These are phyloP conservation scores for Pugionium dolabratum DNA, from an alignment of 345 rosid species.

Conservation along the genomic window DNA sequence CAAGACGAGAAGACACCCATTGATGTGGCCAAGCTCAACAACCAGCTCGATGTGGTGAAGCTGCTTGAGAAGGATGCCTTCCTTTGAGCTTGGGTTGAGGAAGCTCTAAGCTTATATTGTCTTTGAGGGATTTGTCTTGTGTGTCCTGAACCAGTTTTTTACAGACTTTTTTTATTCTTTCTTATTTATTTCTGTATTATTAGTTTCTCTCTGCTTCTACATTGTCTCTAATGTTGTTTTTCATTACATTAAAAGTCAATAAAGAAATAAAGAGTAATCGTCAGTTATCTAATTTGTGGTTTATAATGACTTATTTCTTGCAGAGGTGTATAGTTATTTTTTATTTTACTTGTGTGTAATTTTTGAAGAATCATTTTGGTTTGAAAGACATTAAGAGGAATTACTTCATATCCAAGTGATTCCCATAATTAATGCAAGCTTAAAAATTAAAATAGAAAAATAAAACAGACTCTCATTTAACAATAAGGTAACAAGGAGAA, in stretches of 20 bases:
- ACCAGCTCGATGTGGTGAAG: conserved; percentile 86
- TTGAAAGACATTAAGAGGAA: conserved; percentile 4
- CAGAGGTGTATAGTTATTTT: neutral
- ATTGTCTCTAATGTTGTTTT: conserved; percentile 21
- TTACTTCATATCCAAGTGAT: conserved; percentile 9
- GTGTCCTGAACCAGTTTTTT: conserved; percentile 24
- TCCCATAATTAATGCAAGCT: neutral
- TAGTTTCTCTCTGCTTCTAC: conserved; percentile 22
- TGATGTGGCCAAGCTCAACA: conserved; percentile 94
- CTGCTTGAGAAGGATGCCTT: conserved; percentile 95
- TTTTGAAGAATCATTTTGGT: conserved; percentile 21
- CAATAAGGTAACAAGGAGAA: neutral
- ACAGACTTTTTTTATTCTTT: conserved; percentile 19
- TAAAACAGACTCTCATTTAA: neutral
- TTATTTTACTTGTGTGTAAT: neutral
- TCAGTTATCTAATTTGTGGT: conserved; percentile 4
- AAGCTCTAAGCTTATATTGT: conserved; percentile 21
- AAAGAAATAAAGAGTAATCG: conserved; percentile 24
- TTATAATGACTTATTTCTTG: neutral
- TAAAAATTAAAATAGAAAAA: neutral
- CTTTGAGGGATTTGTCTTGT: conserved; percentile 24
- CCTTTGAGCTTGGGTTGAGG: conserved; percentile 48
- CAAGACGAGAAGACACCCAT: conserved; percentile 95
- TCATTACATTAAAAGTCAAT: conserved; percentile 23
- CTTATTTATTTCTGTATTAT: conserved; percentile 3